Evolutionary conservation across 768 basidiomycete genomes (phyloP).

Genomic region (Pholiota conissans): DNA sequence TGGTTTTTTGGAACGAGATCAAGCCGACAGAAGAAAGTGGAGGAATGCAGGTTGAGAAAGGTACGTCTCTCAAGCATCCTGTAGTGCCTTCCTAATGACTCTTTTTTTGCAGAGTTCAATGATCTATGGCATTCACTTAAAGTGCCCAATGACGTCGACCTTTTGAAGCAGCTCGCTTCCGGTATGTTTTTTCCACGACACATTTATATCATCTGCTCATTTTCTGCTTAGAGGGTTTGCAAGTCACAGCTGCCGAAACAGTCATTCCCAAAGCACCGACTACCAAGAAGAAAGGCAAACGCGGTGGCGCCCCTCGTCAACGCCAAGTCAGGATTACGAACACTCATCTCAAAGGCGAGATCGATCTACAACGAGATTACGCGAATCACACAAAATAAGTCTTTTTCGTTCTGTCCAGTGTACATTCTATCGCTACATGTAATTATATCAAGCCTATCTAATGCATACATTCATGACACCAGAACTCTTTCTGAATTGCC

Average conservation of each 20-base stretch:
- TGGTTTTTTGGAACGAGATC: slow-evolving; percentile 92
- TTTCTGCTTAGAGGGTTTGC: slow-evolving; percentile 64
- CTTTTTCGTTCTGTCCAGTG: not conserved
- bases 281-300: slow-evolving; percentile 78
- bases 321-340: slow-evolving; percentile 86
- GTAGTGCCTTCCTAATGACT: not conserved
- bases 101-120: slow-evolving; percentile 74
- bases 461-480: not conserved
- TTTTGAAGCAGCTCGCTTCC: slow-evolving; percentile 73
- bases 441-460: not conserved
- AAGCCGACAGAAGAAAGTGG: slow-evolving; percentile 74
- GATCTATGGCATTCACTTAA: slow-evolving; percentile 86
- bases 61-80: slow-evolving; percentile 35
- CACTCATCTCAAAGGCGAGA: slow-evolving; percentile 80
- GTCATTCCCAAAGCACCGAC: slow-evolving; percentile 53
- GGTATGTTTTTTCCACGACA: slow-evolving; percentile 39
- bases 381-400: slow-evolving; percentile 13
- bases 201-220: not conserved
- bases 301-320: slow-evolving; percentile 69
- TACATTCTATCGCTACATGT: slow-evolving; percentile 1
- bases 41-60: slow-evolving; percentile 77
- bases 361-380: slow-evolving; percentile 64
- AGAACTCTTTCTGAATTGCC: not conserved
- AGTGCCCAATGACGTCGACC: slow-evolving; percentile 84
- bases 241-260: slow-evolving; percentile 70